These are phyloP conservation scores for Apiotrichum sp. DNA, from an alignment of 1,284 basidiomycete genomes.

Conservation along the genomic window DNA sequence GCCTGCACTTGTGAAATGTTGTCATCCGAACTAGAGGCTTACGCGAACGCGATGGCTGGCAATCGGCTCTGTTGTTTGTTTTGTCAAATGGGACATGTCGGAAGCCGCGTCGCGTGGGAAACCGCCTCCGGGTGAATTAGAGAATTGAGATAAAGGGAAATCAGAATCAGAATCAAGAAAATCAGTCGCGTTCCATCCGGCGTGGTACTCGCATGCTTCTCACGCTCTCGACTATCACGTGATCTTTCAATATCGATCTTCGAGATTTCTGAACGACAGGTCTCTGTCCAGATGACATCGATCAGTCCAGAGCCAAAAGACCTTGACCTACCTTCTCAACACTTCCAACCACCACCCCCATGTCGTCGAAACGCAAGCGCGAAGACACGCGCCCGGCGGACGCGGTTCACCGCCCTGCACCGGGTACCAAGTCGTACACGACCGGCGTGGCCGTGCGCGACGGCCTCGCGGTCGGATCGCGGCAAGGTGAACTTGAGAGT, in stretches of 20 bases:
- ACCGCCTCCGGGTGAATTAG: background rate
- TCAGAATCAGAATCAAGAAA: background rate
- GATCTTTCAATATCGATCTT: background rate
- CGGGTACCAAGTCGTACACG: slow-evolving; percentile 33
- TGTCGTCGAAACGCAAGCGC: slow-evolving; percentile 36
- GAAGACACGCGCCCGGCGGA: slow-evolving; percentile 18
- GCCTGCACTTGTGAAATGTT: too few relatives aligned
- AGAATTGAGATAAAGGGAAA: background rate
- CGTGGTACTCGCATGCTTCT: background rate
- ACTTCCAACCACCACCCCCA: background rate
- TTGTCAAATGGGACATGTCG: background rate
- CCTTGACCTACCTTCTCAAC: background rate
- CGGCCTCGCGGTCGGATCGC: slow-evolving; percentile 31
- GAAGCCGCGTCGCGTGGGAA: background rate
- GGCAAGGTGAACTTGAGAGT: slow-evolving; percentile 29
- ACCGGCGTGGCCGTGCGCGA: slow-evolving; percentile 40
- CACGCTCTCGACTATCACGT: background rate
- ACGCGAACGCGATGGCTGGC: background rate
- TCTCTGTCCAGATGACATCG: background rate
- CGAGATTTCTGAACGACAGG: background rate
- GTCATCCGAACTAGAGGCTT: too few relatives aligned
- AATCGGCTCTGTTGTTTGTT: background rate
- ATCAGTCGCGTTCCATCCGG: background rate
- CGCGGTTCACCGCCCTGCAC: slow-evolving; percentile 24
- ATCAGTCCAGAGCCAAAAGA: background rate